Base-by-base conservation (phyloP, 2,329 filamentous ascomycete genomes). In the Talaromyces sp. region DNA sequence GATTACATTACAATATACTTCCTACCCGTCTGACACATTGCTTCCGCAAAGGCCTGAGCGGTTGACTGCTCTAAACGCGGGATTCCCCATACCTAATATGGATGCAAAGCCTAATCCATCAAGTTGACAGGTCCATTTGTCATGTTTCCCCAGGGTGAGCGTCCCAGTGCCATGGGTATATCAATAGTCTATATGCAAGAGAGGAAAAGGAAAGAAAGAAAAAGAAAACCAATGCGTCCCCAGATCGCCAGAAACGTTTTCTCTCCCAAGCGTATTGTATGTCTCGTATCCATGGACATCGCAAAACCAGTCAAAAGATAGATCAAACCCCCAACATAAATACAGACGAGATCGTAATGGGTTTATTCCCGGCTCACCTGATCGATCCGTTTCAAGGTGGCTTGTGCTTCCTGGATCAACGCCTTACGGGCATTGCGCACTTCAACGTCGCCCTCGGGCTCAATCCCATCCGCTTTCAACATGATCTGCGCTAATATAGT, bases 391-490 rank as follows among this genome's bases (percentile, higher is more conserved):
- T 63, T 69, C 47, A 77, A 63, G n/a, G 66, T 58, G 16, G 57
- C 62, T 58, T 79, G 74, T 9, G 74, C 70, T 53, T 77, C 73
- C 47, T 67, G 72, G 37, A 79, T 71, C 33, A 79, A 62, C 6
- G 67, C 70, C 52, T 69, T 76, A 59, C 69, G 70, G 58, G 86
- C 83, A 39, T 78, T 68, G 8, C 78, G 74, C 46, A 81, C 68
- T 5, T 86, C 79, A 55, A 85, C 82, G 5, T 80, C 70, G 69
- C 89, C 86, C 63, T 95, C 90, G 3, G 78, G 76, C 59, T 94
- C 87, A 11, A 97, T 75, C 6, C 89, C 84, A 63, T 92, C 88
- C 4, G 95, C 71, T 80, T 77, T 77, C 51, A 79, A 52, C 43
- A 77, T 63, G 14, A 78, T 65, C 58, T 78, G 74, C 16, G 67